Evolutionary conservation across 2,329 filamentous ascomycete genomes (phyloP), one percentile per base, ranked within the genome.

Genomic region (Raffaelea deltoideospora): DNA sequence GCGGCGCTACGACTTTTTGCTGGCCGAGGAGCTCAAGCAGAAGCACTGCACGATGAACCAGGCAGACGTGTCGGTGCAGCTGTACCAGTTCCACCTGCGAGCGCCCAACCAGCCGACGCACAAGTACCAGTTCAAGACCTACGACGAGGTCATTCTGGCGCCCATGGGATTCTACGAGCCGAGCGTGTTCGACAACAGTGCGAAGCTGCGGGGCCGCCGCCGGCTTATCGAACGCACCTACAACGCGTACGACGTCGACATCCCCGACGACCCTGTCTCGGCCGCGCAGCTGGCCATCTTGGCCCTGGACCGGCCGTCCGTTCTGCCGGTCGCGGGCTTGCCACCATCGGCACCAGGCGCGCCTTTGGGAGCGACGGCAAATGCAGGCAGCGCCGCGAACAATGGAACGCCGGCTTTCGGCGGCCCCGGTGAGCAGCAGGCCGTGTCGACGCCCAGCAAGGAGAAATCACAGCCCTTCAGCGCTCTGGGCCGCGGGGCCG

Each of bases 111-210:
- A 94, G 53, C 79, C 90, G 35, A 98, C 90, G 1, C 72, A 78
- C 44, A 95, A 94, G 57, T 96, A 93, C 57, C 74, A 77, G 29
- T 96, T 95, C 67, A 96, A 96, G 64, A 87, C 83, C 1, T 98
- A 96, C 51, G 90, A 98, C 47, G 90, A 96, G 56, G 81, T 92
- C 18, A 83, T 93, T 47, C 67, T 98, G n/a, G 81, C 90, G 1
- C 81, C 87, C 1, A 85, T 94, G 79, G 87, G 86, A n/a, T 82
- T 87, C 49, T 95, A 92, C 55, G 81, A 88, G 41, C 88, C 90
- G 0, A 64, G 72, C 3, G 79, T 95, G 37, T 94, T 96, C 47
- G 84, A 93, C 52, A 79, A 86, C 48, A 74, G 69, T 21, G 60
- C 70, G 26, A 98, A 98, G 61, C 69, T 96, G 10, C 63, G 68